Evolutionary conservation across 306 rosid species (phyloP), one percentile per base, ranked within the genome.

Genomic region (Clitoria ternatea): DNA sequence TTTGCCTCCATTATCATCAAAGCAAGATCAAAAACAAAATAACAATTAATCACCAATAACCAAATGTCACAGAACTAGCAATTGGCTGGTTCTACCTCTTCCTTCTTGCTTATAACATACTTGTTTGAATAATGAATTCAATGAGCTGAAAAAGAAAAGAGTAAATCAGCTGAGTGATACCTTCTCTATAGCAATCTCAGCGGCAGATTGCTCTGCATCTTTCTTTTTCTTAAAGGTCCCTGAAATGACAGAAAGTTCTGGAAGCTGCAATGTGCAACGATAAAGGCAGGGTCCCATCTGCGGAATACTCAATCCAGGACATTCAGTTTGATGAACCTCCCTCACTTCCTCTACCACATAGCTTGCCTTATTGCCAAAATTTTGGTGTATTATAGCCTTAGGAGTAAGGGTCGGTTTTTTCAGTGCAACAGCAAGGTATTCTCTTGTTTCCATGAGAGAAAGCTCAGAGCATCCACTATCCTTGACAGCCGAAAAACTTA

Each of bases 131-230:
- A 57, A 54, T n/a, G n/a, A n/a, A n/a, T n/a, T n/a, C n/a, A n/a
- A n/a, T n/a, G n/a, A n/a, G n/a, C n/a, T n/a, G n/a, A n/a, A n/a
- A n/a, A n/a, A n/a, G n/a, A n/a, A n/a, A n/a, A n/a, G n/a, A n/a
- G n/a, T n/a, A n/a, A n/a, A n/a, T n/a, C n/a, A 78, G 67, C 45
- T 11, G 71, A 53, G 70, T 59, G 45, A 72, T 69, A 91, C 98
- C 97, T 90, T 83, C 78, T 85, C 84, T 40, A 94, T 45, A 68
- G 98, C 98, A 76, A 94, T 77, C 76, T 89, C 84, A 13, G 98
- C 90, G 4, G 98, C 98, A 66, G 92, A 83, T 77, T 90, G 97
- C 81, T 94, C 98, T 22, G 98, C 97, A 22, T 90, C 97, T 84
- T 89, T 90, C 88, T 94, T 94, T 86, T 81, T 94, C 73, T 66